Base-by-base conservation (phyloP, 176 grass and related monocot genomes). In the sorghum (Sorghum bicolor) region DNA sequence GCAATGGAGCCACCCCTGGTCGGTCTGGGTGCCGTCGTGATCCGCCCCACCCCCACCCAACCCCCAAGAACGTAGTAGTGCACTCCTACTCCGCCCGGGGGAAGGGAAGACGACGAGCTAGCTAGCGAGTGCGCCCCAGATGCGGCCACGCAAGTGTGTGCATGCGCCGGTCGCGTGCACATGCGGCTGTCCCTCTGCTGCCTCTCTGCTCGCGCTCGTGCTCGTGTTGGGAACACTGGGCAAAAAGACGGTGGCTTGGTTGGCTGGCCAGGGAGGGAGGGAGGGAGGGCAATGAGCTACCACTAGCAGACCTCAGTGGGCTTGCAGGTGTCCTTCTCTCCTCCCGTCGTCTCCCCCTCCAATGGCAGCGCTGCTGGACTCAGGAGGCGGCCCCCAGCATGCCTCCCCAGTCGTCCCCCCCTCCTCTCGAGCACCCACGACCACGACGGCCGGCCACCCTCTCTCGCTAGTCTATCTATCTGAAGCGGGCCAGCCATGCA, bases 281-380 rank as follows among this genome's bases (percentile, higher is more conserved):
- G 70, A 2, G 36, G 37, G 68, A 26, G 64, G 24, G 64, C 65
- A 70, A 47, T 38, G 36, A 73, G 17, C 53, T 9, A 57, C 2
- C 40, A 80, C 43, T n/a, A 28, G 40, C 41, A 55, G 32, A 86
- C 78, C 88, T 86, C 37, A 64, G 81, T 75, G 41, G 30, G 69
- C 45, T 88, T 79, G 82, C 86, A 89, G 87, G 87, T 83, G 93
- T 88, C 84, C 84, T 78, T 52, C 83, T 28, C 73, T n/a, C 31
- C 30, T 47, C 20, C 44, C 10, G 28, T 10, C 44, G 29, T 74
- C 32, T 16, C 16, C 82, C 82, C 65, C 80, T 84, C 70, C 82
- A 89, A 82, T 91, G 82, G 84, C 77, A 61, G 83, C 48, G 75
- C 71, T 34, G 86, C 77, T 74, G 43, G 71, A 65, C 76, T 74